Conservation (phyloP, 805 yeast genomes). For the Candida ovalis region DNA sequence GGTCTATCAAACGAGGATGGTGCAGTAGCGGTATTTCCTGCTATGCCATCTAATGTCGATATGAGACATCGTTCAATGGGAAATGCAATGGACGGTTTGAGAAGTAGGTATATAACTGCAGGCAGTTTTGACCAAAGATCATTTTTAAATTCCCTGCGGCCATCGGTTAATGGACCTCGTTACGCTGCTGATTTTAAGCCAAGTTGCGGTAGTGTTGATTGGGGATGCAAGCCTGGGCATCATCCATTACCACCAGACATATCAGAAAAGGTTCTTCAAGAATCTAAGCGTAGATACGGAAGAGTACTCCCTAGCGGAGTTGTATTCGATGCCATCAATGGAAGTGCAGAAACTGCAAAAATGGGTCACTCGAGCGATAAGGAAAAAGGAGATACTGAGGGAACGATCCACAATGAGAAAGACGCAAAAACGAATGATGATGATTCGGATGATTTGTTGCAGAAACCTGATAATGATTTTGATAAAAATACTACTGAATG, state of each 20-base stretch:
- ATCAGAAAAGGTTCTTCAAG: constrained; percentile 4
- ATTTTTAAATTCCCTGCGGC: not conserved
- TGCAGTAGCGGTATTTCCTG: not conserved
- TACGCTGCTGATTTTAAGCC: not conserved
- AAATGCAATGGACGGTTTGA: not conserved
- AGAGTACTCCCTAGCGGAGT: constrained; percentile 22
- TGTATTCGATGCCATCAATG: constrained; percentile 3
- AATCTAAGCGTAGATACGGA: constrained; percentile 18
- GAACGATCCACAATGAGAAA: not conserved
- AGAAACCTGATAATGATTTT: not conserved
- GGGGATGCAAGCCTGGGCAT: not conserved
- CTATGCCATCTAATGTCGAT: too few relatives aligned
- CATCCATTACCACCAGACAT: not conserved
- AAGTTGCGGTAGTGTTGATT: not conserved
- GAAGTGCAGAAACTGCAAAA: not conserved
- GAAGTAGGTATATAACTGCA: not conserved
- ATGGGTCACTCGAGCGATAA: not conserved
- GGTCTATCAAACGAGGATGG: not conserved
- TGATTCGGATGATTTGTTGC: not conserved
- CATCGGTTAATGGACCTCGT: not conserved
- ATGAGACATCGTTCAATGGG: too few relatives aligned
- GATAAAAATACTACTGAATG: not conserved
- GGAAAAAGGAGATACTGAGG: not conserved
- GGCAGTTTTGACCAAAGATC: not conserved
- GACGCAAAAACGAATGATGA: not conserved